phyloP scores from a whole-genome alignment of 2,329 filamentous ascomycete genomes.

The Neodidymelliopsis sp. region DNA sequence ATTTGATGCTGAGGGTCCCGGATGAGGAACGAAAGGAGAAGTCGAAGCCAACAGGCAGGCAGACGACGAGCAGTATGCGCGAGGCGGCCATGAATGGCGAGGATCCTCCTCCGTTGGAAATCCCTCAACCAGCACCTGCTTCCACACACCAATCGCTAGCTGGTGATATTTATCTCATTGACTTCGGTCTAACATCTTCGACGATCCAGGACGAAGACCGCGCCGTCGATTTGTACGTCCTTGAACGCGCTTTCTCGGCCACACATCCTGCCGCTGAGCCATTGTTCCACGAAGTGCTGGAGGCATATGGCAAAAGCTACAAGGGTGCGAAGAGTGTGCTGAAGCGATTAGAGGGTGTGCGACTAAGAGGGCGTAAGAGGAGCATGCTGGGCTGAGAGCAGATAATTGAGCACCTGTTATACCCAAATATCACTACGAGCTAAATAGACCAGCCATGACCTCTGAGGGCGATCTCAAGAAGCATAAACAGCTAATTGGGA shows the following conservation, averaged over 20 bases:
- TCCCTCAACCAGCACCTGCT: slow-evolving; percentile 1
- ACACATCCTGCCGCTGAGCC: slow-evolving; percentile 88
- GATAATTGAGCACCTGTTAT: background rate
- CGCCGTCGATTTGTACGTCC: slow-evolving; percentile 93
- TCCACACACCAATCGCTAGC: slow-evolving; percentile 10
- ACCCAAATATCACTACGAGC: slow-evolving; percentile 4
- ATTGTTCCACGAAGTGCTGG: slow-evolving; percentile 76
- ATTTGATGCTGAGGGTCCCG: slow-evolving; percentile 76
- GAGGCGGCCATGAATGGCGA: slow-evolving; percentile 32
- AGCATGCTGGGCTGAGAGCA: slow-evolving; percentile 90
- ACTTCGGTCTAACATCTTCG: slow-evolving; percentile 89
- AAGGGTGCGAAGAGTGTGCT: slow-evolving; percentile 78
- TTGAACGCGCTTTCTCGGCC: slow-evolving; percentile 92
- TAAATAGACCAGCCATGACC: too few relatives aligned
- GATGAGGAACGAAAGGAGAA: background rate
- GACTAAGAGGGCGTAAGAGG: slow-evolving; percentile 92
- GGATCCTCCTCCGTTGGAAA: slow-evolving; percentile 15
- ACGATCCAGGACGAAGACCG: slow-evolving; percentile 87
- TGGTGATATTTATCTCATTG: slow-evolving; percentile 88
- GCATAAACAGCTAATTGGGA: too few relatives aligned
- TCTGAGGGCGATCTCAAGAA: background rate
- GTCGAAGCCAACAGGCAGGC: slow-evolving; percentile 14
- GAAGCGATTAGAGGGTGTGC: slow-evolving; percentile 86
- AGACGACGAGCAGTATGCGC: slow-evolving; percentile 31
- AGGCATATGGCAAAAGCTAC: slow-evolving; percentile 75